These are phyloP conservation scores for Populus tremula DNA, from an alignment of 345 rosid species.

Conservation along the genomic window DNA sequence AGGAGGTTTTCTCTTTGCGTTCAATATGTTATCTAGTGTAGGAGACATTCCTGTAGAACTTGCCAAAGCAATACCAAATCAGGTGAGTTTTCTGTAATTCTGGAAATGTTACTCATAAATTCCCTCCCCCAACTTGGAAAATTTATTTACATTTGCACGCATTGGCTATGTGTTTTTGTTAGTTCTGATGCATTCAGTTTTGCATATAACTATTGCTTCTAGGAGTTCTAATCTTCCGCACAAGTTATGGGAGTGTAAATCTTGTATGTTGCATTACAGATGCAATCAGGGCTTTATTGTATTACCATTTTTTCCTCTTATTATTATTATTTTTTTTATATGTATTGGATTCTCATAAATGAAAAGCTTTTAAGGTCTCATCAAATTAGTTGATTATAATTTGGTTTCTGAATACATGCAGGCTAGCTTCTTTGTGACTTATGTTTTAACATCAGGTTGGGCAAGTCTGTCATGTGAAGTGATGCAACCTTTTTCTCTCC, in stretches of 20 bases:
- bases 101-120: background rate
- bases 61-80: constrained; percentile 71
- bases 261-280: background rate
- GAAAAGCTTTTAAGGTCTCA: background rate
- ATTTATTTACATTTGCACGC: background rate
- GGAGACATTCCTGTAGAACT: constrained; percentile 60
- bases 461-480: constrained; percentile 74
- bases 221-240: background rate
- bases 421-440: constrained; percentile 93
- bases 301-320: too few relatives aligned
- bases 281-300: too few relatives aligned
- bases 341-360: background rate
- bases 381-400: background rate
- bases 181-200: background rate
- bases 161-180: background rate
- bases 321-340: background rate
- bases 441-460: constrained; percentile 85
- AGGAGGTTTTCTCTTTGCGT: constrained; percentile 60
- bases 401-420: constrained; percentile 37
- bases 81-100: constrained; percentile 44
- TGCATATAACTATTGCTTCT: background rate
- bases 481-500: constrained; percentile 61
- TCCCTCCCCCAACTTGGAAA: background rate
- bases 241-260: background rate
- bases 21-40: constrained; percentile 54